Evolutionary conservation across 148 eudicot species (phyloP), one percentile per base, ranked within the genome.

Genomic region (Arbutus unedo): DNA sequence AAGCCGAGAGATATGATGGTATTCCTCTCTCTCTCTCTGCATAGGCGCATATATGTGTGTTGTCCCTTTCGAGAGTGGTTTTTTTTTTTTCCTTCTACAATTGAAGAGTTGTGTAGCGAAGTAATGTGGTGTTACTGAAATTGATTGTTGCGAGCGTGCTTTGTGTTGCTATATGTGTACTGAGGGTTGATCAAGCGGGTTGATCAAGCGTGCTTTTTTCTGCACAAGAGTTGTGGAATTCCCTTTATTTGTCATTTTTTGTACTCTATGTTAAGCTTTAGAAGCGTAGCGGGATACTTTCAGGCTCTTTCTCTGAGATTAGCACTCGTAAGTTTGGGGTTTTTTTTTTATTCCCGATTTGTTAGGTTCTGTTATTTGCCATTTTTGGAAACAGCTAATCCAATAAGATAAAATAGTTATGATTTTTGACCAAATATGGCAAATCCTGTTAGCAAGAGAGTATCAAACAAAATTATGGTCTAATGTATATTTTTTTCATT

Each of bases 1-100:
- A 88, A 70, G 90, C 90, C 31, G 90, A 88, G 79, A 81, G 90
- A 88, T 85, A 88, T 47, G 90, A 88, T 85, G 90, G 88, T 85
- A 85, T 74, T 21, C 9, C 44, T 59, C 45, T 13, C 43, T 25
- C 4, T 15, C 13, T 23, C 5, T 71, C 4, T 9, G 44, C 56
- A 0, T 73, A 3, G n/a, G 25, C 23, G 2, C 47, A 9, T 25
- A 15, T 74, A 2, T 57, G 21, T 74, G 43, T 82, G 6, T n/a
- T 5, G 48, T 9, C 3, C 48, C 47, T 8, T 78, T 14, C 41
- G 5, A 31, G 8, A 11, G 16, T 31, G 2, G 31, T n/a, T 13
- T 66, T 13, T 6, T 7, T 49, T 48, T 48, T 19, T 47, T 18
- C 13, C 1, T 47, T 19, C 19, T 13, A 23, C 38, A 64, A 64